Percentiles rank a stretch among this genome's conserved stretches.
Evolutionary conservation across 2,329 filamentous ascomycete genomes (phyloP).

Genomic region (Ceratocystiopsis minuta): DNA sequence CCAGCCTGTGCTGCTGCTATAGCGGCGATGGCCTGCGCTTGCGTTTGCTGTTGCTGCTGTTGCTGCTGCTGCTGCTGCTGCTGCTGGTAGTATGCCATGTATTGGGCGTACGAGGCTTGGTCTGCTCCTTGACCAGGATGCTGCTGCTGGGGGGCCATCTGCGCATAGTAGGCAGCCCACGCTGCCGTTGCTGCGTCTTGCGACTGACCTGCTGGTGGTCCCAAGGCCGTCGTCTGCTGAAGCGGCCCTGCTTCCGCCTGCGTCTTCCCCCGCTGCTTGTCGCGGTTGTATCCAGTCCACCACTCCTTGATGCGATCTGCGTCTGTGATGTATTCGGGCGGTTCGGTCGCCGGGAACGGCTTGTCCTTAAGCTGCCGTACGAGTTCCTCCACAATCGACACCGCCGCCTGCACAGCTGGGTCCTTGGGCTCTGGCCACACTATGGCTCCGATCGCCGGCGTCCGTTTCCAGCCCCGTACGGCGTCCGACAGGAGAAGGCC

Average conservation of each 20-base stretch:
- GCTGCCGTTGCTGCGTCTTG: constrained; percentile 15
- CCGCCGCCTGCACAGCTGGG: constrained; percentile 23
- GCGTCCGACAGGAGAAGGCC: constrained; percentile 25
- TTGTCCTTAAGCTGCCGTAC: constrained; percentile 24
- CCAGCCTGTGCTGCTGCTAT: too few relatives aligned
- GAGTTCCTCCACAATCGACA: constrained; percentile 24
- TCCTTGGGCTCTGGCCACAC: constrained; percentile 15
- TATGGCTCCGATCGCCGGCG: too few relatives aligned
- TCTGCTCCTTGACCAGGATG: not conserved
- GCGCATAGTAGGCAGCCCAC: constrained; percentile 24
- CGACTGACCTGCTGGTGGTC: constrained; percentile 8
- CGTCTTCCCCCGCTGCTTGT: constrained; percentile 15
- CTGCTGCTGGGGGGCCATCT: constrained; percentile 13
- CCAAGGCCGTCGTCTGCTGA: not conserved
- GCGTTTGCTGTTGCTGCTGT: not conserved
- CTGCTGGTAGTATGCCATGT: constrained; percentile 13
- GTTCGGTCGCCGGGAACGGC: constrained; percentile 30
- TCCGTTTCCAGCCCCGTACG: constrained; percentile 20
- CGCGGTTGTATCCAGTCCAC: constrained; percentile 28
- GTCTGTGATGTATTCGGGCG: constrained; percentile 33
- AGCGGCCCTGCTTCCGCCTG: constrained; percentile 16
- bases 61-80: constrained; percentile 10
- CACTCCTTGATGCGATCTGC: constrained; percentile 31
- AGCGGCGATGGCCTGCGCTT: too few relatives aligned
- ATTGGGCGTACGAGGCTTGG: constrained; percentile 9